Conservation (phyloP, 352 stramenopile genomes). For the Phytophthora cactorum region DNA sequence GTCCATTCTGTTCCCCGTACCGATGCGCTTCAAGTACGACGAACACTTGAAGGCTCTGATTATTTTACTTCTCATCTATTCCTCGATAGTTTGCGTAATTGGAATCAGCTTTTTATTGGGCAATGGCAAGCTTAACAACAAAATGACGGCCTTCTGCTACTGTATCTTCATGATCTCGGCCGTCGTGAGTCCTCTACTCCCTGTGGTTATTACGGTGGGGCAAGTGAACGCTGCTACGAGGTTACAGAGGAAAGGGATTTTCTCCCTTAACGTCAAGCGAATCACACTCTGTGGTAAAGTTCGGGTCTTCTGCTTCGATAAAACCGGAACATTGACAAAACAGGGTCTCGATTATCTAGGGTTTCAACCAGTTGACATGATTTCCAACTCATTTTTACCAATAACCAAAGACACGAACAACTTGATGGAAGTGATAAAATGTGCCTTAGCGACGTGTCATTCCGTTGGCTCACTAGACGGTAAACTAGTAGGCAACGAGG, state of each 20-base stretch:
- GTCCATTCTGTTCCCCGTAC: constrained; percentile 77
- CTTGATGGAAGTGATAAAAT: constrained; percentile 24
- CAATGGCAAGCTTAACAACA: constrained; percentile 62
- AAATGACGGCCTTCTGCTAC: constrained; percentile 56
- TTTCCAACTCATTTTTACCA: constrained; percentile 14
- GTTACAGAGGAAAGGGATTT: constrained; percentile 60
- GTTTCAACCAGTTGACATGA: constrained; percentile 27
- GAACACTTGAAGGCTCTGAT: constrained; percentile 78
- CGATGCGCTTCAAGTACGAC: constrained; percentile 89
- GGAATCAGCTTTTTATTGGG: constrained; percentile 54
- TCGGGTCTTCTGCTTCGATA: constrained; percentile 85
- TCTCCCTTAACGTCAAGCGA: constrained; percentile 69
- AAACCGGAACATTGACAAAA: constrained; percentile 88
- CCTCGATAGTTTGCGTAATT: constrained; percentile 51
- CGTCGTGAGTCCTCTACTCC: constrained; percentile 74
- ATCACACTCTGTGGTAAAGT: constrained; percentile 88
- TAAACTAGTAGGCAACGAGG: constrained; percentile 73
- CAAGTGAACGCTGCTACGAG: constrained; percentile 74
- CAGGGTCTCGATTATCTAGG: constrained; percentile 78
- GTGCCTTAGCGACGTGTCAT: constrained; percentile 71
- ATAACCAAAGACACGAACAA: constrained; percentile 23
- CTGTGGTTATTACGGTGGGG: constrained; percentile 78
- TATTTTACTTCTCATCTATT: constrained; percentile 63
- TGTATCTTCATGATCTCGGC: constrained; percentile 67
- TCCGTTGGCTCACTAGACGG: constrained; percentile 55